Base-by-base conservation (phyloP, 495 filamentous ascomycete species). In the Hypoxylon subgilvum region DNA sequence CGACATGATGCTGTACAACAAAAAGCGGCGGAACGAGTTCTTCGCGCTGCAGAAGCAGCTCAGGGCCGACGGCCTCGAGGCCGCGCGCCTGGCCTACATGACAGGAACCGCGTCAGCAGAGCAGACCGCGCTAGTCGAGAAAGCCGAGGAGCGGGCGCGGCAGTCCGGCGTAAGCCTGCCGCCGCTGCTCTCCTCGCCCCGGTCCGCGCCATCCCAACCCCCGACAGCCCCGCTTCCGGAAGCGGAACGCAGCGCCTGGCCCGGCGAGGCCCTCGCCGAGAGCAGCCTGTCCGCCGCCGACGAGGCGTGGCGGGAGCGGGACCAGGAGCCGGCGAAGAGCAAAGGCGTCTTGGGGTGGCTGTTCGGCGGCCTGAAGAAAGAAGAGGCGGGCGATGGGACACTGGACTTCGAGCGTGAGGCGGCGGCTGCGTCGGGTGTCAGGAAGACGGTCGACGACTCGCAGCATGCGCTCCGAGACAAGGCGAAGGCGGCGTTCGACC, bases 1-100 rank as follows among this genome's bases (percentile, higher is more conserved):
- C 67, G 92, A 96, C 72, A 89, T 98, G 84, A 84, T 94, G 22
- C 70, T 90, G 35, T 89, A 93, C 76, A 97, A 96, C 77, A 87
- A 90, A 47, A 79, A 79, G 70, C 79, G 81, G 49, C 79, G 80
- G 44, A 75, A 75, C 53, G 84, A 90, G 51, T 92, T 86, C 71
- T 81, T 85, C 69, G 79, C 81, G 42, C 77, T 87, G 65, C 79
- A 88, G 62, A 79, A 79, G 66, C 76, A 76, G 27, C 66, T 88
- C 31, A 81, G 84, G 40, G 72, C 79, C 19, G 72, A 76, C 55
- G 72, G 69, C 34, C 70, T 84, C 9, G 76, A 77, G 42, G 72
- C 74, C 41, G 86, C 87, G 18, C 78, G 81, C 32, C 70, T 84
- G 2, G 85, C 86, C 19, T 82, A 80, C 65, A 83, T 84, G 63